A percentile compares a stretch with the other conserved stretches of the same genome.
Evolutionary conservation across 2,329 filamentous ascomycete genomes (phyloP).

Genomic region (Scytalidium lignicola): DNA sequence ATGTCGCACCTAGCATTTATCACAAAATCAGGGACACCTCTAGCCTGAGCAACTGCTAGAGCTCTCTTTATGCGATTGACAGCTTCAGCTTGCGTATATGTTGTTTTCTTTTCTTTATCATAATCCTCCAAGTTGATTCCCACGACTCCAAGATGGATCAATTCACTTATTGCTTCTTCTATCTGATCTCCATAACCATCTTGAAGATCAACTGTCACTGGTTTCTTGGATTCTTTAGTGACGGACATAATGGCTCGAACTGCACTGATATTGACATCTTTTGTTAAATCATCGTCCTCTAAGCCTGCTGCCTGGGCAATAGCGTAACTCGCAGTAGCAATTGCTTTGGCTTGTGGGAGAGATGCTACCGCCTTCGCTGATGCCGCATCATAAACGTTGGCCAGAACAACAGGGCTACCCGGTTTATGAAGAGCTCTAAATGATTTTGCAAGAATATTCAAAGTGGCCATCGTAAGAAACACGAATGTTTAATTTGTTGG

Average conservation of each 20-base stretch:
- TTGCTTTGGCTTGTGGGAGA: slow-evolving; percentile 23
- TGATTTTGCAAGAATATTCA: slow-evolving; percentile 19
- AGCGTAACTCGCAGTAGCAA: slow-evolving; percentile 31
- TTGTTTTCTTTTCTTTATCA: slow-evolving; percentile 23
- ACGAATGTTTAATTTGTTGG: no score
- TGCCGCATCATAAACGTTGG: slow-evolving; percentile 50
- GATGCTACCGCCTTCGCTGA: slow-evolving; percentile 41
- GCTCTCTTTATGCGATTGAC: slow-evolving; percentile 39
- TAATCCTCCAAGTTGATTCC: slow-evolving; percentile 58
- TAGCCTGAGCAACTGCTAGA: slow-evolving; percentile 36
- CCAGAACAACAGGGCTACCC: slow-evolving; percentile 44
- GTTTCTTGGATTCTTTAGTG: slow-evolving; percentile 35
- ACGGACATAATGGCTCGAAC: slow-evolving; percentile 39
- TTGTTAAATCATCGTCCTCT: slow-evolving; percentile 42
- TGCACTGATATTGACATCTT: slow-evolving; percentile 45
- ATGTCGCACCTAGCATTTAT: slow-evolving; percentile 55
- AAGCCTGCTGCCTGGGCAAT: slow-evolving; percentile 41
- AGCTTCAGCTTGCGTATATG: slow-evolving; percentile 38
- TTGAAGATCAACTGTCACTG: slow-evolving; percentile 54
- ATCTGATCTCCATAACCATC: slow-evolving; percentile 51
- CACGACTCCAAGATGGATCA: slow-evolving; percentile 47
- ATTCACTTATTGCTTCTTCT: slow-evolving; percentile 36
- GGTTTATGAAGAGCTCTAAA: slow-evolving; percentile 44
- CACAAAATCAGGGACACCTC: slow-evolving; percentile 49
- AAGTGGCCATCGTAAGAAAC: background rate